Evolutionary conservation across 1,284 basidiomycete genomes (phyloP), one percentile per base, ranked within the genome.

Genomic region (Cryptococcus sp.): DNA sequence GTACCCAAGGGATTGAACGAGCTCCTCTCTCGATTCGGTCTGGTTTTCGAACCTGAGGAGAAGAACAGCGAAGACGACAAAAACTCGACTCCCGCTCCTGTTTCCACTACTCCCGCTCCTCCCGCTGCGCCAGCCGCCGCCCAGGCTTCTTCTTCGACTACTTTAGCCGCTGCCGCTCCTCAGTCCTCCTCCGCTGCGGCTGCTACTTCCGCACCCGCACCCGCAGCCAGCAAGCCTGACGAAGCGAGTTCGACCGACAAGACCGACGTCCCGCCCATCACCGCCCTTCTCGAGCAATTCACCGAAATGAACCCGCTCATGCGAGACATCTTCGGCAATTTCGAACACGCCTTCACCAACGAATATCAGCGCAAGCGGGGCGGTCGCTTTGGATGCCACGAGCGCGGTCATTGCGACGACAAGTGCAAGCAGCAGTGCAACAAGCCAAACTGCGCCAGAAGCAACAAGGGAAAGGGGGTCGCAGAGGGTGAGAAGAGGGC

Each of bases 41-140:
- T 78, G 40, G 70, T 72, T 56, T 78, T 76, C 53, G 68, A 72
- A 40, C 70, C 73, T 47, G 65, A 70, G 42, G 55, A 59, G 23
- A 27, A 22, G 19, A 41, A 52, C n/a, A 22, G 40, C 23, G 40
- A 48, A 19, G 49, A n/a, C n/a, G n/a, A n/a, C n/a, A n/a, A n/a
- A n/a, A n/a, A 55, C 10, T 22, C n/a, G 35, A 40, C 25, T 23
- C 41, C 20, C n/a, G 38, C 15, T 27, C 59, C 55, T 39, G 35
- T 41, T 17, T 40, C 50, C 6, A 39, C 50, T 6, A 49, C 47
- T 3, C 50, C 56, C 11, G n/a, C 54, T 19, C 20, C 62, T 40
- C 53, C 60, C 13, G 51, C 56, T 27, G 47, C 50, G n/a, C 15
- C 49, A 20, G 47, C 41, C 25, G 27, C 10, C 27, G 27, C 27